Base-by-base conservation (phyloP, 2,329 filamentous ascomycete genomes). In the Monosporascus sp. region DNA sequence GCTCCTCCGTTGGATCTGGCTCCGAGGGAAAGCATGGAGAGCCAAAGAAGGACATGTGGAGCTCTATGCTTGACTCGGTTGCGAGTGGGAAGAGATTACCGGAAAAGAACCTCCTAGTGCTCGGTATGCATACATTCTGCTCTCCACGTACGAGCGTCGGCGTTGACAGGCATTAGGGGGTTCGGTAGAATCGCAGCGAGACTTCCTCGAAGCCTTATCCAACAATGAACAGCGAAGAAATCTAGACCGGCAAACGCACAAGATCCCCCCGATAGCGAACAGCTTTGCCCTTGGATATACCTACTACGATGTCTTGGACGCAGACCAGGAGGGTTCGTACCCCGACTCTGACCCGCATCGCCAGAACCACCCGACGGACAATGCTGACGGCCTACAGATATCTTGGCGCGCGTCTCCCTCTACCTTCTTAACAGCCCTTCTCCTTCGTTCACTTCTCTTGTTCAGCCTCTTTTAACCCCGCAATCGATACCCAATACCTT, bases 221-320 rank as follows among this genome's bases (percentile, higher is more conserved):
- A 77, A 73, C 60, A 75, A 75, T 57, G 82, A 85, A 52, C 72
- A 74, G 52, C 75, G 77, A 64, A 75, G 78, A 60, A 76, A 72
- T 58, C 72, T 76, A 61, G 84, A 80, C 70, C 78, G 75, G 64
- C 78, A 78, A 68, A 78, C 66, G 64, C 77, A 67, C 61, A 86
- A 82, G 69, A 80, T 81, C 56, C 87, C 90, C 2, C 90, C 91
- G 22, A 82, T 96, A 65, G 92, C 92, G 52, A 97, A 97, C 68
- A 88, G 88, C 67, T 96, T 96, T 71, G 92, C 92, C 11, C 75
- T 97, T 55, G 92, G 92, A 50, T 97, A 97, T 70, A 96, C 92
- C 51, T 97, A 96, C 73, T 91, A 95, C 69, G 91, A 97, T 72
- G 91, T 97, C 38, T 79, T 96, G 38, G 92, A 97, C 71, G 88